Evolutionary conservation across 257 asterid genomes (phyloP), one percentile per base, ranked within the genome.

Genomic region (Verbena officinalis): DNA sequence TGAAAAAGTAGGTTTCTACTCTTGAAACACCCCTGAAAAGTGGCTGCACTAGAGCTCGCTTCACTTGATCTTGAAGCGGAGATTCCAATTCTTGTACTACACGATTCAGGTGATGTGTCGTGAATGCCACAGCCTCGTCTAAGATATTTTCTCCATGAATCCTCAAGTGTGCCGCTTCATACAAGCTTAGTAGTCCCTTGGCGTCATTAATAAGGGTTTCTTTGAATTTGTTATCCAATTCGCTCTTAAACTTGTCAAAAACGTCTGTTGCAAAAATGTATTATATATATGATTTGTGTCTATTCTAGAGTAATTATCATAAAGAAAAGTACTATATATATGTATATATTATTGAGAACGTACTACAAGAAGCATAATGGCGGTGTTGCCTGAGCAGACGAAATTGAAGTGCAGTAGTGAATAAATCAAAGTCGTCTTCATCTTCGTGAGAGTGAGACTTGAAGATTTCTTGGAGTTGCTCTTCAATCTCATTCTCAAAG

Each of bases 81-180:
- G 55, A 9, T 24, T 27, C 31, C 10, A 65, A 20, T 39, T 36
- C 39, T 22, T 24, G 53, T 22, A 14, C 54, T 31, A 52, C 38
- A 12, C 14, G 27, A 4, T 53, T 53, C 7, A 65, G 44, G 22
- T 65, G 60, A 65, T 54, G 11, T 3, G 42, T 15, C 9, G 71
- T 53, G 40, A 65, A 65, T 24, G 24, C 45, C 23, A 64, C 34
- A 11, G 76, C 80, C 38, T 73, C 77, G 14, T 80, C 80, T 4
- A 80, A 74, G 14, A 74, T 64, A 3, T 27, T 43, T n/a, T 80
- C 86, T 20, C 74, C 72, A 12, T 70, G 75, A 22, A 65, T 74
- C 48, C 78, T 33, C 12, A 68, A 17, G 7, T 79, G 79, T 8
- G 81, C 63, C 9, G 79, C 84, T 69, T 79, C 79, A 9, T 69